A percentile compares a stretch with the other conserved stretches of the same genome.
Evolutionary conservation across 805 yeast genomes (phyloP).

Genomic region (Sugiyamaella boreocaroliniensis): DNA sequence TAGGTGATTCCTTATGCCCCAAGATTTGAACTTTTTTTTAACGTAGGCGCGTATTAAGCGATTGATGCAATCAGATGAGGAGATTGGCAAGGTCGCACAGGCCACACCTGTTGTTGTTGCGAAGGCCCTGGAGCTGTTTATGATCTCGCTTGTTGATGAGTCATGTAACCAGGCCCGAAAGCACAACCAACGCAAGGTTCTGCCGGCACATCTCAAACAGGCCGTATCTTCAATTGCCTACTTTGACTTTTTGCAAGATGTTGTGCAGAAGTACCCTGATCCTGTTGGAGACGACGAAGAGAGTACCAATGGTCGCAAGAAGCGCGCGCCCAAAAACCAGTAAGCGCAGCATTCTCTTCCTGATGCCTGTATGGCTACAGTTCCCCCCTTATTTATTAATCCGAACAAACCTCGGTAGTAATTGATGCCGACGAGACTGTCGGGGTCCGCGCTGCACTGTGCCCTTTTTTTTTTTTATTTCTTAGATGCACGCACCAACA

Average conservation of each 20-base stretch:
- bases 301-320: constrained; percentile 2
- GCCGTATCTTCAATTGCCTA: constrained; percentile 84
- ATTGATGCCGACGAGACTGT: no score
- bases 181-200: constrained; percentile 71
- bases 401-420: no score
- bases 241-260: constrained; percentile 85
- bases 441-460: no score
- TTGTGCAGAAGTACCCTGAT: constrained; percentile 55
- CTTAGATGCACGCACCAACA: no score
- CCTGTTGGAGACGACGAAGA: constrained; percentile 25
- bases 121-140: constrained; percentile 84
- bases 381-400: no score
- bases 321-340: constrained; percentile 7
- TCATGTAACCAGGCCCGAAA: constrained; percentile 70
- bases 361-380: no score
- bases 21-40: not conserved
- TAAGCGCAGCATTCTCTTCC: no score
- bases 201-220: constrained; percentile 72
- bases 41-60: constrained; percentile 81
- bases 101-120: constrained; percentile 99
- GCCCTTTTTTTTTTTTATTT: no score
- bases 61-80: constrained; percentile 96
- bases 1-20: constrained; percentile 14
- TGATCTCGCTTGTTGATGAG: constrained; percentile 82
- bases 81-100: constrained; percentile 96